Base-by-base conservation (phyloP, 2,329 filamentous ascomycete genomes). In the Tolypocladium tropicale region DNA sequence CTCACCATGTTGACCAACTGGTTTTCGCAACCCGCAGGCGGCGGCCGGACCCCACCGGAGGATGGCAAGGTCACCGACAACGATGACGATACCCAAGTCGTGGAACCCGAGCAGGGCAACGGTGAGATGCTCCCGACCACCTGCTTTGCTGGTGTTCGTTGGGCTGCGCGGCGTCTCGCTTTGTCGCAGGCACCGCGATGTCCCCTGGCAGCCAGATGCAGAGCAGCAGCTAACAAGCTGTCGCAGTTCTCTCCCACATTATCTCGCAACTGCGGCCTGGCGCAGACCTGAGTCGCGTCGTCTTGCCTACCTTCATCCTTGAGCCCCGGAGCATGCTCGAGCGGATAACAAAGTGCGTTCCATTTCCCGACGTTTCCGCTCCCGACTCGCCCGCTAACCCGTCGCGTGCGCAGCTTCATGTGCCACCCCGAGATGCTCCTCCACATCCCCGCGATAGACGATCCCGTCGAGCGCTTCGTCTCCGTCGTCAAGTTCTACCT, bases 311-410 rank as follows among this genome's bases (percentile, higher is more conserved):
- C 52, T 99, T 99, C 71, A 99, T 99, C 67, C 84, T 99, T 64
- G 94, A 99, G 73, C 94, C 94, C 28, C 86, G 92, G 67, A 96
- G 92, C 65, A 99, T 99, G 94, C 78, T 99, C 65, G 94, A 99
- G 75, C 85, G 94, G 65, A 99, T 99, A 70, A 99, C 94, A 67
- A 99, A 99, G 92, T 96, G 77, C 63, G 84, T 76, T 32, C 50
- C 53, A 43, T 12, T 16, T 56, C 53, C 30, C 36, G 10, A 32
- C 50, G 18, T 14, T 30, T 39, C 14, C 14, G n/a, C 46, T 41
- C 48, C 33, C 32, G 50, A 34, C 34, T 58, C 61, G 53, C 61
- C 57, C 37, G 56, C 51, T 56, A 12, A 41, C 55, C 55, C 49
- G 39, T 12, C 10, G 28, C 54, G 28, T 39, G 43, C 56, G 56